Base-by-base conservation (phyloP, 1,139 yeast genomes). In the Scheffersomyces titani region DNA sequence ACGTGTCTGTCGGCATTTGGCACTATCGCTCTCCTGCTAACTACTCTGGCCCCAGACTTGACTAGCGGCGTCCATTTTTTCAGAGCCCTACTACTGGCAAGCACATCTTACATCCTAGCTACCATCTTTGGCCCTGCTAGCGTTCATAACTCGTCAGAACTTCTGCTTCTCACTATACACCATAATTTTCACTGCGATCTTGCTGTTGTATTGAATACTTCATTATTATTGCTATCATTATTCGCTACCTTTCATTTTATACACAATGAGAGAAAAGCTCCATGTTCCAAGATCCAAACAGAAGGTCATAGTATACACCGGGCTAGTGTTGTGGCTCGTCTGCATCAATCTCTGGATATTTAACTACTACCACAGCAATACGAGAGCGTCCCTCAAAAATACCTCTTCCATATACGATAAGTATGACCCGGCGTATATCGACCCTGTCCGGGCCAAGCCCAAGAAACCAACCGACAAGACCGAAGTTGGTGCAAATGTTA, bases 301-400 rank as follows among this genome's bases (percentile, higher is more conserved):
- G 18, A 50, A 50, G n/a, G 22, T 50, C 16, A 24, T 50, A 13
- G 47, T 50, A 5, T 50, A 50, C 44, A 9, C 51, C 5, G 19
- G 44, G 18, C 52, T 50, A n/a, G 22, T 50, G 16, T 18, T 22
- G 16, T 50, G 52, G 52, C 18, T 50, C 52, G 18, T 50, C 16
- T 45, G 22, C 18, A 19, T 50, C 48, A 50, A 50, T 48, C 47
- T 50, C 24, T 50, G 52, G 52, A 19, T 50, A 6, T 22, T 21
- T 19, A 44, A 44, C 30, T 19, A 50, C 40, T 19, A 44, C 24
- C 19, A 40, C 22, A n/a, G 7, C 52, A 7, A 11, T 44, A 16
- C 30, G 22, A 21, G 19, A 19, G 18, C 36, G 11, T 4, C 47
- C 18, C 16, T 40, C 24, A 46, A 9, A 0, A 13, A 50, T 21